phyloP scores from a whole-genome alignment of 345 rosid genomes.

The Boechera stricta region DNA sequence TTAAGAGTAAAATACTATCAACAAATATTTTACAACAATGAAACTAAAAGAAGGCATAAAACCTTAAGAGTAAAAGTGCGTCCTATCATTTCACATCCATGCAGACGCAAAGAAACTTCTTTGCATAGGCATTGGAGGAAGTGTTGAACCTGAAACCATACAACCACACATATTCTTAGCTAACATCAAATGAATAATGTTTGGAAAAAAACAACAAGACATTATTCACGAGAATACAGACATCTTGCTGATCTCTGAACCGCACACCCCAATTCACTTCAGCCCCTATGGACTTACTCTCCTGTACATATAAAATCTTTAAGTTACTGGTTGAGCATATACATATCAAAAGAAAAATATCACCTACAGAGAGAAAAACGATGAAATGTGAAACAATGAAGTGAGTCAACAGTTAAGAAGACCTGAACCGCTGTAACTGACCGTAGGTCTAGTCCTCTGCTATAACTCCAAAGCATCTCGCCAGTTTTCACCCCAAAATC shows the following conservation, averaged over 20 bases:
- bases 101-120: conserved; percentile 86
- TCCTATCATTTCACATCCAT: conserved; percentile 84
- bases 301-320: conserved; percentile 57
- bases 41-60: conserved; percentile 23
- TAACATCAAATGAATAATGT: conserved; percentile 9
- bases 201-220: conserved; percentile 8
- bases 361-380: conserved; percentile 4
- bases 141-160: conserved; percentile 61
- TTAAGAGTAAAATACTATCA: not conserved
- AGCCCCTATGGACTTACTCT: conserved; percentile 90
- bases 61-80: conserved; percentile 93
- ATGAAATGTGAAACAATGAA: conserved; percentile 20
- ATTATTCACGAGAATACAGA: conserved; percentile 50
- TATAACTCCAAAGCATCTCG: conserved; percentile 94
- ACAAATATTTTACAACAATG: conserved; percentile 12
- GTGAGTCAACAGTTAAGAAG: conserved; percentile 32
- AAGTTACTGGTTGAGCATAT: conserved; percentile 8
- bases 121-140: conserved; percentile 83
- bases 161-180: conserved; percentile 32
- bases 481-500: conserved; percentile 92
- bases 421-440: conserved; percentile 82
- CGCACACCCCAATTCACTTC: conserved; percentile 98
- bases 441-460: conserved; percentile 87
- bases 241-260: conserved; percentile 79
- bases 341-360: conserved; percentile 14